phyloP scores from a whole-genome alignment of 345 rosid genomes.

The Populus simonii region DNA sequence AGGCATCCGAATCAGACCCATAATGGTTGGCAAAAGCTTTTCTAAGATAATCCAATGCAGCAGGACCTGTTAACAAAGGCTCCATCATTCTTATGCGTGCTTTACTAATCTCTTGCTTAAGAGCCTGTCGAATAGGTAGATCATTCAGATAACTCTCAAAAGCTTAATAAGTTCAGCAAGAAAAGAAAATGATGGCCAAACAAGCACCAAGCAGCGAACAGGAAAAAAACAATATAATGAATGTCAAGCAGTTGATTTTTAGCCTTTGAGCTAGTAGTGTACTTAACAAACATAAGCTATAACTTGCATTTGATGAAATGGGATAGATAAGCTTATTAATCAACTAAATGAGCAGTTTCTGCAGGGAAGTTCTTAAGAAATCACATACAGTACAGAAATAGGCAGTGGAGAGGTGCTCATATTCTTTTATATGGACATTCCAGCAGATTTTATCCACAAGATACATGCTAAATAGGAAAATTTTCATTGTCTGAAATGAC shows the following conservation, averaged over 20 bases:
- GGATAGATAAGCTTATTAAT: background rate
- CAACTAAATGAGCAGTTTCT: background rate
- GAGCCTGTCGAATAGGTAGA: slow-evolving; percentile 38
- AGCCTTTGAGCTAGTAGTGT: background rate
- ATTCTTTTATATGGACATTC: too few relatives aligned
- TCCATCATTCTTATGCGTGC: slow-evolving; percentile 74
- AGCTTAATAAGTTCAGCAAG: background rate
- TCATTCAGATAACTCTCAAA: background rate
- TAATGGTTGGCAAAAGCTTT: slow-evolving; percentile 55
- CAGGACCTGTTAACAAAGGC: slow-evolving; percentile 77
- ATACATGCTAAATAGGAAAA: too few relatives aligned
- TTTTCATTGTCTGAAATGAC: too few relatives aligned
- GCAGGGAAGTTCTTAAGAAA: background rate
- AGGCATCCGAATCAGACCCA: slow-evolving; percentile 56
- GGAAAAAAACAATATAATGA: too few relatives aligned
- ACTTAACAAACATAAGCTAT: background rate
- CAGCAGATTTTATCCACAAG: too few relatives aligned
- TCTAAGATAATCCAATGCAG: slow-evolving; percentile 65
- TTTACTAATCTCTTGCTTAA: slow-evolving; percentile 67
- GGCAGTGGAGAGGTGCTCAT: background rate
- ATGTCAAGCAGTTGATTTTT: background rate
- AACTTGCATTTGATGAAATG: too few relatives aligned
- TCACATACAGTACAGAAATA: background rate
- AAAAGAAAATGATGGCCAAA: too few relatives aligned
- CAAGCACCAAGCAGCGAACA: too few relatives aligned